These are phyloP conservation scores for Apiotrichum sp. DNA, from an alignment of 1,284 basidiomycete species.

Conservation along the genomic window DNA sequence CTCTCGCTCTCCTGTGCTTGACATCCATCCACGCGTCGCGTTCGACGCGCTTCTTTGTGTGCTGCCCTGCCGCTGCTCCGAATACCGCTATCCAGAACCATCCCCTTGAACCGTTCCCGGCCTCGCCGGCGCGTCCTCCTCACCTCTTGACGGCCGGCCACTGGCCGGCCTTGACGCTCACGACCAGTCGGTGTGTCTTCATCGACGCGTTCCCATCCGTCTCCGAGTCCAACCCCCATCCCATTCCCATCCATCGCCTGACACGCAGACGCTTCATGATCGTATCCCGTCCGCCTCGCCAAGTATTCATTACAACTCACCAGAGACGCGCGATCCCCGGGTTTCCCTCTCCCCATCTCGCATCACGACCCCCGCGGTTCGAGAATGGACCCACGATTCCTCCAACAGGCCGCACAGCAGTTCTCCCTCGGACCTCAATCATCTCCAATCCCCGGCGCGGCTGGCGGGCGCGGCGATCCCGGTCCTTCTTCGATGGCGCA, in stretches of 20 bases:
- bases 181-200: conserved; percentile 6
- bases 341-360: neutral
- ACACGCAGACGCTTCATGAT: conserved; percentile 17
- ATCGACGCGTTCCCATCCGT: too few relatives aligned
- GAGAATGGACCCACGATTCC: conserved; percentile 19
- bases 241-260: neutral
- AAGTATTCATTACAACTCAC: conserved; percentile 13
- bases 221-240: too few relatives aligned
- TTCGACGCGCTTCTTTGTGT: neutral
- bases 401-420: conserved; percentile 18
- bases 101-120: neutral
- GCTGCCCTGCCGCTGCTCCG: neutral
- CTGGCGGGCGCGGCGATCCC: conserved; percentile 25
- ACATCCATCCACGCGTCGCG: conserved; percentile 4
- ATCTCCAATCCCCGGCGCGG: conserved; percentile 19
- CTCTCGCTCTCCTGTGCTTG: too few relatives aligned
- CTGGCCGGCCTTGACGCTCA: conserved; percentile 18
- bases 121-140: conserved; percentile 12
- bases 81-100: neutral
- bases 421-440: conserved; percentile 14
- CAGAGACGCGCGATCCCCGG: conserved; percentile 11
- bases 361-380: neutral
- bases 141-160: conserved; percentile 15
- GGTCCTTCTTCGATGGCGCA: conserved; percentile 27
- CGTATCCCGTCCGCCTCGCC: conserved; percentile 15